Base-by-base conservation (phyloP, 192 early-diverging fungal genomes). In the Chytriomyces sp. region DNA sequence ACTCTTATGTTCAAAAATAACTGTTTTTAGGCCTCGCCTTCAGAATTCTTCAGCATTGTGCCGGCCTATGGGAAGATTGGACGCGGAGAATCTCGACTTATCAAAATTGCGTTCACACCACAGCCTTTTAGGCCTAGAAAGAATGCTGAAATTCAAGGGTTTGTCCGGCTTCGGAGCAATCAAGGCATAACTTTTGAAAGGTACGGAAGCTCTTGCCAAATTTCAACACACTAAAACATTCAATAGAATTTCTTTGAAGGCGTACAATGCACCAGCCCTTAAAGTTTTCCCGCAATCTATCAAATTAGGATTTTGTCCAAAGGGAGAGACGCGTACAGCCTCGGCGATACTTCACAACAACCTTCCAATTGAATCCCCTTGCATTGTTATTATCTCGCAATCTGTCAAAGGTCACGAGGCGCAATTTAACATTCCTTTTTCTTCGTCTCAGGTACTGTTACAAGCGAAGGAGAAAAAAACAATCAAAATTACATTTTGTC, bases 131-230 rank as follows among this genome's bases (percentile, higher is more conserved):
- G 64, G 59, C 58, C 52, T 7, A 10, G 70, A 4, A 81, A 78
- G 40, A 79, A 63, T 36, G 56, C 74, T 0, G 83, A 85, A 60
- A 59, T 86, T 32, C 40, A 40, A 25, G 82, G 80, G 5, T 85
- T 81, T 55, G 10, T 85, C 5, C 36, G 78, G 8, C 64, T 86
- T n/a, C 33, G 85, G 17, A 60, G 52, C 5, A 49, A 30, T 4
- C 63, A 76, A 32, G 85, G 85, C 28, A 56, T 80, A n/a, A 75
- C 80, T 12, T 60, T 83, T n/a, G 85, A 86, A 66, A 76, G 85
- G 83, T 85, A 80, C 26, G 52, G 40, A 12, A 62, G 25, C 30
- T 39, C 49, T 33, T 31, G 26, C 1, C 49, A 58, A 25, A 64
- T 39, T 65, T 17, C 54, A 53, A 62, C 34, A 32, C 2, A 36